Evolutionary conservation across 2,329 filamentous ascomycete genomes (phyloP).

Genomic region (Dothideomycetes sp.): DNA sequence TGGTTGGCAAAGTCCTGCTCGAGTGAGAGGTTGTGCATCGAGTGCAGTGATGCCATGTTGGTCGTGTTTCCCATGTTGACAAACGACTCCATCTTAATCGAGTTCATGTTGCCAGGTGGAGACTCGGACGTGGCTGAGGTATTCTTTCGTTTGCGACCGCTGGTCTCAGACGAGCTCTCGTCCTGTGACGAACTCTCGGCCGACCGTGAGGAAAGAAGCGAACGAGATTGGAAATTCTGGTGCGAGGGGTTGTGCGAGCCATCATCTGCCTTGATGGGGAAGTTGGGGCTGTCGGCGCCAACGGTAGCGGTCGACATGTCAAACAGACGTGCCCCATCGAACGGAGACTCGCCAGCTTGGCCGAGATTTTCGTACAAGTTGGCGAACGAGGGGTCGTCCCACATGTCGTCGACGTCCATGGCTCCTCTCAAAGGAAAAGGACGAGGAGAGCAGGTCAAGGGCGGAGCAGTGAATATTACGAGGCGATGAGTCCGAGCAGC

Average conservation of each 20-base stretch:
- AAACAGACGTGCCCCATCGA: constrained; percentile 21
- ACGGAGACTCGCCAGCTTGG: constrained; percentile 20
- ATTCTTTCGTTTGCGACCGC: constrained; percentile 33
- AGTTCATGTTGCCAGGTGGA: constrained; percentile 21
- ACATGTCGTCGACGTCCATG: no score
- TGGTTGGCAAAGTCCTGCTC: constrained; percentile 33
- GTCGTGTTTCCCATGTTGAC: constrained; percentile 7
- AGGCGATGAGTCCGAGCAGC: no score
- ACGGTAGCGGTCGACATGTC: constrained; percentile 19
- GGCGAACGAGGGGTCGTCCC: constrained; percentile 22
- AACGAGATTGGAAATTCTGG: constrained; percentile 16
- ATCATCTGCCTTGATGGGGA: constrained; percentile 21
- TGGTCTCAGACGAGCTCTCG: constrained; percentile 33
- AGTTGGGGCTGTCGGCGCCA: constrained; percentile 20
- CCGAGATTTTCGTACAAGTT: constrained; percentile 20
- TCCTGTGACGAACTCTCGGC: constrained; percentile 34
- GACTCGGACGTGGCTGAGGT: constrained; percentile 30
- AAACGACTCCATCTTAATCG: constrained; percentile 6
- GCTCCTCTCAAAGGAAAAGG: no score
- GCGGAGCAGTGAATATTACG: no score
- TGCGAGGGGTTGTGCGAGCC: constrained; percentile 14
- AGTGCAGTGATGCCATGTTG: constrained; percentile 18
- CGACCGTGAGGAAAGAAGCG: constrained; percentile 22
- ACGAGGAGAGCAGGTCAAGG: no score
- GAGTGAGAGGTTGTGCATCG: constrained; percentile 26